phyloP scores from a whole-genome alignment of 2,329 filamentous ascomycete genomes.

The Lecanicillium sp. region DNA sequence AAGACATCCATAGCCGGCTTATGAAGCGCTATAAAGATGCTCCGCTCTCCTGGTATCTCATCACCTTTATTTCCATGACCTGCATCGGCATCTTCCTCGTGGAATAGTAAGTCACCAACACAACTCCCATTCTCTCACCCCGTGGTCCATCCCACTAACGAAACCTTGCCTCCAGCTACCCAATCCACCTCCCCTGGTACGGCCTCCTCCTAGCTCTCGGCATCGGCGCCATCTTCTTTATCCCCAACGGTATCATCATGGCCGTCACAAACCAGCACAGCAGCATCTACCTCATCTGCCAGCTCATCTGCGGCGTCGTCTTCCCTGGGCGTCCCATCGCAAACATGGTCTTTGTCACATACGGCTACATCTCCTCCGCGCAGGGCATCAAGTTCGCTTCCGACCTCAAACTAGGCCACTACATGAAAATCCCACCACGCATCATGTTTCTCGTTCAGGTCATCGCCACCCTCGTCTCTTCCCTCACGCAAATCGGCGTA shows the following conservation, averaged over 20 bases:
- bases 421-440: slow-evolving; percentile 81
- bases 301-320: slow-evolving; percentile 71
- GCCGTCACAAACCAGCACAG: slow-evolving; percentile 86
- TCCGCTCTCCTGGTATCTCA: slow-evolving; percentile 71
- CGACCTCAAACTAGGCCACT: slow-evolving; percentile 79
- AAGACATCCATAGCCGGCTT: slow-evolving; percentile 77
- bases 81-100: slow-evolving; percentile 76
- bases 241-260: slow-evolving; percentile 89
- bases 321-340: slow-evolving; percentile 82
- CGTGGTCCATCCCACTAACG: slow-evolving; percentile 24
- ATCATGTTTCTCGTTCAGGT: slow-evolving; percentile 73
- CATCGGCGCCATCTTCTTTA: slow-evolving; percentile 75
- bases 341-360: slow-evolving; percentile 91
- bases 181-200: slow-evolving; percentile 79
- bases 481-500: slow-evolving; percentile 72
- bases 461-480: slow-evolving; percentile 66
- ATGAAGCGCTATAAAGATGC: slow-evolving; percentile 80
- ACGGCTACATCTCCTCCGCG: slow-evolving; percentile 80
- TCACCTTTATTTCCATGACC: slow-evolving; percentile 68
- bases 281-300: slow-evolving; percentile 79
- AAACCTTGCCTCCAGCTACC: slow-evolving; percentile 36
- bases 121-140: not conserved
- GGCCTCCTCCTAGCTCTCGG: slow-evolving; percentile 69
- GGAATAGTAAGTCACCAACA: slow-evolving; percentile 56
- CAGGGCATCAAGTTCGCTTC: slow-evolving; percentile 86